Evolutionary conservation across 2,329 filamentous ascomycete species (phyloP).

Genomic region (Cladosporium sp.): DNA sequence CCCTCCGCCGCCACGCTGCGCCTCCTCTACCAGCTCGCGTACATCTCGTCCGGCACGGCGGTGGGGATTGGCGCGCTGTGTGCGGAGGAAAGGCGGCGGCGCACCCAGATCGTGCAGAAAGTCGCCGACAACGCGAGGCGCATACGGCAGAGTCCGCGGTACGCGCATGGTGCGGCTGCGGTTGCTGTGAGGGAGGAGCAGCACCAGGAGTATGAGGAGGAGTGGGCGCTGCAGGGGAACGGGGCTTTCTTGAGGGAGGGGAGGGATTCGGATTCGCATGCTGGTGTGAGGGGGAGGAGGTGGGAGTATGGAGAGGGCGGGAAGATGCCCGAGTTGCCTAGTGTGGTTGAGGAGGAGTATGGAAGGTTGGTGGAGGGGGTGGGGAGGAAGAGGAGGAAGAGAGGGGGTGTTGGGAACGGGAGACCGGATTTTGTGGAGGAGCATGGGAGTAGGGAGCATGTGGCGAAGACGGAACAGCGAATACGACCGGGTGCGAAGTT

Average conservation of each 20-base stretch:
- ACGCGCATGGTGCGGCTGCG: conserved; percentile 22
- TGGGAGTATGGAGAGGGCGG: conserved; percentile 3
- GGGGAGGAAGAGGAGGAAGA: conserved; percentile 4
- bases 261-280: neutral
- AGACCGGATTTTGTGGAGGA: conserved; percentile 1
- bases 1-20: conserved; percentile 33
- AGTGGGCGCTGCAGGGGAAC: neutral
- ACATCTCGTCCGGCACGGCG: conserved; percentile 36
- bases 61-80: conserved; percentile 32
- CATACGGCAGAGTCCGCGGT: conserved; percentile 28
- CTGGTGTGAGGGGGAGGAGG: neutral
- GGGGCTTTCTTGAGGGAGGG: neutral
- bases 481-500: neutral
- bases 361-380: conserved; percentile 15
- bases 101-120: conserved; percentile 30
- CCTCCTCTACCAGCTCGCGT: conserved; percentile 35
- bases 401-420: neutral
- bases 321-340: conserved; percentile 22
- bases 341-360: conserved; percentile 26
- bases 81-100: conserved; percentile 33
- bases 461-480: neutral
- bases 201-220: conserved; percentile 5
- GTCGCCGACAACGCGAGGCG: conserved; percentile 34
- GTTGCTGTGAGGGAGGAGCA: conserved; percentile 15
- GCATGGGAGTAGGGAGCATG: neutral